These are phyloP conservation scores for Heterobasidion parviporum DNA, from an alignment of 1,284 basidiomycete species.

Conservation along the genomic window DNA sequence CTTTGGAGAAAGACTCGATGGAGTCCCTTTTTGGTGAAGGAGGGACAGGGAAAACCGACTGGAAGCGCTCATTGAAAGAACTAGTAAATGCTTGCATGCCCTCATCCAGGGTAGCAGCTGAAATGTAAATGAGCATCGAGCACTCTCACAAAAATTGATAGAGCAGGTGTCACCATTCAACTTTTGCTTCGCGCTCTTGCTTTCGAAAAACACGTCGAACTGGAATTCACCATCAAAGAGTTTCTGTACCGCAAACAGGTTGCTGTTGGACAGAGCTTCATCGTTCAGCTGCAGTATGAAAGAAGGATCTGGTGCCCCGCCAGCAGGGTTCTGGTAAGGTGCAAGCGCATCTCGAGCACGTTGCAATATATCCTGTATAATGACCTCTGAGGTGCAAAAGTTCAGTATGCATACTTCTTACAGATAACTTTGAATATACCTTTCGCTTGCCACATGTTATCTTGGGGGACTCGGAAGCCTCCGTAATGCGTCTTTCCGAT, in stretches of 20 bases:
- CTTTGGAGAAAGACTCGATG: constrained; percentile 74
- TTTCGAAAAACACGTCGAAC: constrained; percentile 84
- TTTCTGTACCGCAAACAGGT: constrained; percentile 83
- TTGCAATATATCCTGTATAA: constrained; percentile 56
- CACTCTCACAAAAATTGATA: not conserved
- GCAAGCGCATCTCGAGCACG: constrained; percentile 48
- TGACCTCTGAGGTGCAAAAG: constrained; percentile 38
- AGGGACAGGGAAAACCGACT: constrained; percentile 58
- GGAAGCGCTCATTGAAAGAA: constrained; percentile 64
- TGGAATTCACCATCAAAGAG: constrained; percentile 77
- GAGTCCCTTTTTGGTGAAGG: constrained; percentile 37
- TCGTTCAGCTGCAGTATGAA: constrained; percentile 72
- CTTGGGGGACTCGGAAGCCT: constrained; percentile 55
- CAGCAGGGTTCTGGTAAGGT: constrained; percentile 43
- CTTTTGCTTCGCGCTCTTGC: constrained; percentile 51
- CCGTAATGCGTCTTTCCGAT: constrained; percentile 69
- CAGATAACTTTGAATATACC: constrained; percentile 32
- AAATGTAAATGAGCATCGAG: constrained; percentile 4
- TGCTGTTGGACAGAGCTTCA: constrained; percentile 64
- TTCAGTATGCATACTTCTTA: constrained; percentile 1
- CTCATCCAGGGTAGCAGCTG: constrained; percentile 52
- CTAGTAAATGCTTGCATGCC: constrained; percentile 62
- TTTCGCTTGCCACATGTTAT: constrained; percentile 80
- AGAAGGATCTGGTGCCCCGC: constrained; percentile 67
- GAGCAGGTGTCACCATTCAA: constrained; percentile 44